These are phyloP conservation scores for Arthrobotrys megalospora DNA, from an alignment of 2,329 filamentous ascomycete species.

Conservation along the genomic window DNA sequence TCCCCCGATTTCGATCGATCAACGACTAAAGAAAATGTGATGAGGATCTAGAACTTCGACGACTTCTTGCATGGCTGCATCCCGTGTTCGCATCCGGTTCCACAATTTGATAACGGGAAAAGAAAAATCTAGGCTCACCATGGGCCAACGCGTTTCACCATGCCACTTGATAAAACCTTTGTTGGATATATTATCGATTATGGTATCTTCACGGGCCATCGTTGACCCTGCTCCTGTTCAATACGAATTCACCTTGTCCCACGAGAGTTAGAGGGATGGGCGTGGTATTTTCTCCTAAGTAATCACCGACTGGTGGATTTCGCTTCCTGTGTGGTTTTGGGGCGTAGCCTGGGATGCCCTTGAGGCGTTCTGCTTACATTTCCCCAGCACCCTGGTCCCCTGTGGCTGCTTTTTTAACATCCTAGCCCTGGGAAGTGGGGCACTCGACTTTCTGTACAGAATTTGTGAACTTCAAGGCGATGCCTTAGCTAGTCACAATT, in stretches of 20 bases:
- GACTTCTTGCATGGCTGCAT: conserved; percentile 46
- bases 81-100: conserved; percentile 58
- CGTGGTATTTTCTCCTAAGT: conserved; percentile 49
- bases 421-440: conserved; percentile 50
- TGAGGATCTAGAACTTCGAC: conserved; percentile 57
- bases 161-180: conserved; percentile 38
- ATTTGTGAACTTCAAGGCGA: conserved; percentile 42
- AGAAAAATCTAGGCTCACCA: conserved; percentile 61
- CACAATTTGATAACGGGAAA: conserved; percentile 54
- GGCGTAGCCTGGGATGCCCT: conserved; percentile 44
- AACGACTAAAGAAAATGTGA: conserved; percentile 41
- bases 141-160: conserved; percentile 57
- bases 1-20: conserved; percentile 46
- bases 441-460: conserved; percentile 24
- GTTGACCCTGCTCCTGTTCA: conserved; percentile 13
- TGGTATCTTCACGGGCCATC: conserved; percentile 27
- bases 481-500: conserved; percentile 41
- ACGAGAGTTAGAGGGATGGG: conserved; percentile 15
- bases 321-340: conserved; percentile 27
- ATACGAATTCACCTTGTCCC: conserved; percentile 24
- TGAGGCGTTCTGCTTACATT: conserved; percentile 51
- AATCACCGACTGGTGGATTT: conserved; percentile 59
- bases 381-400: conserved; percentile 47
- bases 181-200: conserved; percentile 52
- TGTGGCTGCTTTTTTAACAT: conserved; percentile 50